Percentiles rank a stretch among this genome's conserved stretches.
phyloP scores from a whole-genome alignment of 2,329 filamentous ascomycete species.

The Verticillium albo-atrum region DNA sequence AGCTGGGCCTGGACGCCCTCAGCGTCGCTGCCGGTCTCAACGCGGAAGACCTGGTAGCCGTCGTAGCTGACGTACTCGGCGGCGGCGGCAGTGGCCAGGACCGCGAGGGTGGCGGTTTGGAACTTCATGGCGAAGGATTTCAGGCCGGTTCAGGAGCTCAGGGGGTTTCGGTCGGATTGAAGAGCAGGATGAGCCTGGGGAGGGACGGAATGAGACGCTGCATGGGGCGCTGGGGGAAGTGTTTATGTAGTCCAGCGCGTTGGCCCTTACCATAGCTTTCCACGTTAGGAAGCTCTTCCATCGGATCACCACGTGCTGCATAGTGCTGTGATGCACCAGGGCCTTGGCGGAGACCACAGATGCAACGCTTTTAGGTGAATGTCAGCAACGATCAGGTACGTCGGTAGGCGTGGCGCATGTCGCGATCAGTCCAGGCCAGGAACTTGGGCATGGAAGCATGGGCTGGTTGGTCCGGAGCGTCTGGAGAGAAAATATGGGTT shows the following conservation, averaged over 20 bases:
- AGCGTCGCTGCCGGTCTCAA: constrained; percentile 13
- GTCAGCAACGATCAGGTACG: not conserved
- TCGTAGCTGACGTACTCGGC: constrained; percentile 28
- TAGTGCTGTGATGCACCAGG: not conserved
- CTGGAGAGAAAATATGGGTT: not conserved
- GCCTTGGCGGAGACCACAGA: not conserved
- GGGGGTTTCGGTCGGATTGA: not conserved
- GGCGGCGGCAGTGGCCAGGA: constrained; percentile 2
- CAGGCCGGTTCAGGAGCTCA: not conserved
- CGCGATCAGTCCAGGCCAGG: not conserved
- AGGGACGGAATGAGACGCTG: not conserved
- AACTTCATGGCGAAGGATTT: not conserved
- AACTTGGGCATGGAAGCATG: not conserved
- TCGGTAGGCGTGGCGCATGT: not conserved
- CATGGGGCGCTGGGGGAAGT: not conserved
- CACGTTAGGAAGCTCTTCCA: not conserved
- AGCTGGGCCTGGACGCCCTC: constrained; percentile 12
- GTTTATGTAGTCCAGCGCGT: not conserved
- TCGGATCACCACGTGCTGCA: not conserved
- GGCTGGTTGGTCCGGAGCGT: not conserved
- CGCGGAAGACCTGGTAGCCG: constrained; percentile 39
- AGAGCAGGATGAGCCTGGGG: not conserved
- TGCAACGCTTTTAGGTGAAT: not conserved
- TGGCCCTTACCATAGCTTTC: not conserved
- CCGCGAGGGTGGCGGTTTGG: not conserved